Conservation (phyloP, 257 asterid genomes). For the Solanum corneliomulleri region DNA sequence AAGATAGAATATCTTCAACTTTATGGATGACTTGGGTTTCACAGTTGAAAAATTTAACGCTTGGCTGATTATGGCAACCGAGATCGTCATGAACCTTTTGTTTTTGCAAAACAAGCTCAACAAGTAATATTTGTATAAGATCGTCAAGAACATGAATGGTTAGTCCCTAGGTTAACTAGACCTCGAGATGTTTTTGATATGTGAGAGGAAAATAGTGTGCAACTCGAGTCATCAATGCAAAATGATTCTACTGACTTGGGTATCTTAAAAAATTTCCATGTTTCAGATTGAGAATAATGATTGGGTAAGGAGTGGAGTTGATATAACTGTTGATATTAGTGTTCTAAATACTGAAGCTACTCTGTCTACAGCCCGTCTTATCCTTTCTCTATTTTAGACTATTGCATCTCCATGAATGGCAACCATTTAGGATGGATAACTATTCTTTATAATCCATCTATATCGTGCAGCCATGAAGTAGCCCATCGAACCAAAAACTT, state of each 20-base stretch:
- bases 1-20: too few relatives aligned
- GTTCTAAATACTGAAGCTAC: too few relatives aligned
- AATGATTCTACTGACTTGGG: not conserved
- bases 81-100: not conserved
- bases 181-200: not conserved
- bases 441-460: slow-evolving; percentile 38
- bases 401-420: slow-evolving; percentile 8
- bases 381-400: too few relatives aligned
- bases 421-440: slow-evolving; percentile 65
- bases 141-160: not conserved
- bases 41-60: not conserved
- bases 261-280: not conserved
- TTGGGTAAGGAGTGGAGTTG: not conserved
- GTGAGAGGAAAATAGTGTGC: not conserved
- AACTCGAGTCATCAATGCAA: not conserved
- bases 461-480: slow-evolving; percentile 61
- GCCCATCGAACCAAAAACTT: slow-evolving; percentile 73
- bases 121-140: not conserved
- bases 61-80: not conserved
- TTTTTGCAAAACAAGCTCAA: too few relatives aligned
- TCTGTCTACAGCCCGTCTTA: too few relatives aligned
- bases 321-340: too few relatives aligned
- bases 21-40: not conserved
- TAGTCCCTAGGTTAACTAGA: not conserved
- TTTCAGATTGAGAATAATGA: not conserved